phyloP scores from a whole-genome alignment of 139 green algal species.

The Dunaliella primolecta region DNA sequence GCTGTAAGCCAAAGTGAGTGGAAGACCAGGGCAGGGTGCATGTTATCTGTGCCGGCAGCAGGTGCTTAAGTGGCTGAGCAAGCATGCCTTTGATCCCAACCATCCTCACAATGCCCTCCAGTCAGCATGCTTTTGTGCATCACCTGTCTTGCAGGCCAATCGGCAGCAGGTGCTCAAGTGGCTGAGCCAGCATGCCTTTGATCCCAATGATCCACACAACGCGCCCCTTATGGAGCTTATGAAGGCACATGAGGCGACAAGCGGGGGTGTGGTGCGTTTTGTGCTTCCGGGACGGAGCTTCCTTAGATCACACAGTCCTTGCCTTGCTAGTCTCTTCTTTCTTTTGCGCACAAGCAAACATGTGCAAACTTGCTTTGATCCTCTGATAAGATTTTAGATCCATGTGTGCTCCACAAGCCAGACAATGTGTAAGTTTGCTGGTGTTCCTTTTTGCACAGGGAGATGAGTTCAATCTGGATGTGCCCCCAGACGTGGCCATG shows the following conservation, averaged over 20 bases:
- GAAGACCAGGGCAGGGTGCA: background rate
- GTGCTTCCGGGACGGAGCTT: no score
- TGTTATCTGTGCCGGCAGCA: slow-evolving; percentile 13
- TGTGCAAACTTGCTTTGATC: no score
- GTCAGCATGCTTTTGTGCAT: slow-evolving; percentile 24
- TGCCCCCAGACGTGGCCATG: slow-evolving; percentile 39
- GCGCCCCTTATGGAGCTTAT: slow-evolving; percentile 59
- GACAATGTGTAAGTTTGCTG: no score
- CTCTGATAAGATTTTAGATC: no score
- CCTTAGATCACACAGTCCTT: no score
- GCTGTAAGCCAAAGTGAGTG: no score
- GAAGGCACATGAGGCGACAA: slow-evolving; percentile 40
- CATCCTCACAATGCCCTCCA: slow-evolving; percentile 57
- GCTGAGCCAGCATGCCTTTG: slow-evolving; percentile 40
- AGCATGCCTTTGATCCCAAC: slow-evolving; percentile 52
- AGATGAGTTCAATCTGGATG: slow-evolving; percentile 45
- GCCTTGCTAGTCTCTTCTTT: no score
- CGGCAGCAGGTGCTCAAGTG: slow-evolving; percentile 38
- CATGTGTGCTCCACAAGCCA: no score
- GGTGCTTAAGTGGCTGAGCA: slow-evolving; percentile 41
- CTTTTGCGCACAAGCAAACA: no score
- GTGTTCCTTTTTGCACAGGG: slow-evolving; percentile 11
- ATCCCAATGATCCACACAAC: slow-evolving; percentile 64
- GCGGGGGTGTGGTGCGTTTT: slow-evolving; percentile 20
- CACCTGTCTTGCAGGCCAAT: slow-evolving; percentile 27